Evolutionary conservation across 1,284 basidiomycete species (phyloP).

Genomic region (Rhodotorula sp.): DNA sequence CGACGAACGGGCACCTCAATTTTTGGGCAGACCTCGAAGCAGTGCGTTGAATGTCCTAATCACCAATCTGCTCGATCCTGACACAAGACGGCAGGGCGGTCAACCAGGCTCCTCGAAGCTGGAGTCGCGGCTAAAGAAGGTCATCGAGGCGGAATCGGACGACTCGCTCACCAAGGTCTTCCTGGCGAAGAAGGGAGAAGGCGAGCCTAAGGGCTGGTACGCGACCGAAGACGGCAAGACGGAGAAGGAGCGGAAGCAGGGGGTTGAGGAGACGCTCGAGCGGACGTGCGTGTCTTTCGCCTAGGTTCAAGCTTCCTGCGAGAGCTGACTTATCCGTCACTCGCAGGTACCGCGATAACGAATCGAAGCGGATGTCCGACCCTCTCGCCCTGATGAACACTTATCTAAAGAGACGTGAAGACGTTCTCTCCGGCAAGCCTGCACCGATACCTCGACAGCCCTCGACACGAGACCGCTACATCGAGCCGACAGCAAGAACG

Average conservation of each 20-base stretch:
- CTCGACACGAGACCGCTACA: constrained; percentile 20
- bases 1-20: constrained; percentile 39
- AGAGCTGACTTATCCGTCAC: neutral
- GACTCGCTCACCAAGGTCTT: constrained; percentile 43
- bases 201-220: constrained; percentile 42
- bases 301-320: too few relatives aligned
- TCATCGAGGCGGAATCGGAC: constrained; percentile 15
- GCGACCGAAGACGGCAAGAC: constrained; percentile 36
- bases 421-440: constrained; percentile 28
- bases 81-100: neutral
- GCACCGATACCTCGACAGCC: neutral
- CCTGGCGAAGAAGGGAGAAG: constrained; percentile 40
- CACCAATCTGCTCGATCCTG: neutral
- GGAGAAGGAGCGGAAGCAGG: constrained; percentile 37
- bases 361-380: constrained; percentile 40
- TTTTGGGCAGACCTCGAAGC: constrained; percentile 44
- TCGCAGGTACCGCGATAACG: constrained; percentile 42
- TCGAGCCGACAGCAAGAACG: neutral
- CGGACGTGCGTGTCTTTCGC: constrained; percentile 25
- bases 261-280: constrained; percentile 40
- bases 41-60: neutral
- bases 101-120: neutral
- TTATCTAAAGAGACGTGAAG: constrained; percentile 39
- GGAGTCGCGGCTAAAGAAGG: constrained; percentile 23
- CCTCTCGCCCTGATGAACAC: constrained; percentile 43